Base-by-base conservation (phyloP, 495 filamentous ascomycete genomes). In the Trichoderma parareesei region DNA sequence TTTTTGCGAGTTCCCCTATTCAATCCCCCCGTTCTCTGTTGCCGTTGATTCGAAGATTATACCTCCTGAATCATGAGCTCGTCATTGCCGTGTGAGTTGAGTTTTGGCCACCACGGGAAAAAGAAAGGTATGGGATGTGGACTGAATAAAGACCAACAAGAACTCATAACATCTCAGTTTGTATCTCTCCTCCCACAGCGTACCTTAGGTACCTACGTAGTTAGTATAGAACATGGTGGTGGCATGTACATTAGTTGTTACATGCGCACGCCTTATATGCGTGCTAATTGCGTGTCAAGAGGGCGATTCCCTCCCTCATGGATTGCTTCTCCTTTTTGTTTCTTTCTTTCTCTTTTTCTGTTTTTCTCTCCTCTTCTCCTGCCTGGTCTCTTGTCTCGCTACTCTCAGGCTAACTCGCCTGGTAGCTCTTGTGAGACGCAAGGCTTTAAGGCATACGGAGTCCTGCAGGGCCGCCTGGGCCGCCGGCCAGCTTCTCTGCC, bases 401-500 rank as follows among this genome's bases (percentile, higher is more conserved):
- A 27, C 27, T 27, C 27, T 27, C 27, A 27, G 27, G 27, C 27
- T 27, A 27, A 27, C 2, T 27, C 53, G 27, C 37, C 9, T n/a
- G 7, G 16, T 10, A 5, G 41, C 60, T 38, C 27, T 40, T 0
- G 7, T n/a, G 35, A 10, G 35, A 40, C 6, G 59, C 16, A 37
- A 61, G 55, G 16, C 38, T 62, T 63, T 63, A 44, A 63, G 61
- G 41, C 61, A 63, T 63, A 35, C 61, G 61, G 42, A 63, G 61
- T 27, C 61, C 61, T 16, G 6, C 42, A 46, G 61, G 61, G 20
- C 61, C 61, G n/a, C 40, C 61, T 44, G 40, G n/a, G 4, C 61
- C 61, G 16, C 40, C 61, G 41, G 60, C 60, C 5, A 98, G 83
- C 70, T 90, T 88, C 63, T 81, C 87, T 13, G 92, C 91, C 38